These are phyloP conservation scores for Plasmopara muralis DNA, from an alignment of 352 stramenopile species.

Conservation along the genomic window DNA sequence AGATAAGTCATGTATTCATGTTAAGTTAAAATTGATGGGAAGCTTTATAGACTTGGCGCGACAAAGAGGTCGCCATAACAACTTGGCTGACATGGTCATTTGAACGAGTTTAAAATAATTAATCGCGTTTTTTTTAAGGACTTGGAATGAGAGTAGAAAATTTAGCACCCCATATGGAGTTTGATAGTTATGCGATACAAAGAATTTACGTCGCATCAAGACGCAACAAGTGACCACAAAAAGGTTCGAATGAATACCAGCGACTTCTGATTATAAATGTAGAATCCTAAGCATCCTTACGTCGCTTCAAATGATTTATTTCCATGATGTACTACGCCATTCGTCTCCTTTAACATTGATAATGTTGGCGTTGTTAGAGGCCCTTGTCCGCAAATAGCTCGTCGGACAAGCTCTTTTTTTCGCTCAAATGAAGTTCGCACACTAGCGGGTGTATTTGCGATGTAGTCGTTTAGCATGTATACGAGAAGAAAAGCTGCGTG, in stretches of 20 bases:
- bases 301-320: conserved; percentile 19
- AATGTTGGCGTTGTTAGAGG: conserved; percentile 4
- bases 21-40: conserved; percentile 2
- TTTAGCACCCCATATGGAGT: too few relatives aligned
- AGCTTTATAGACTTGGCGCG: not conserved
- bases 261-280: conserved; percentile 9
- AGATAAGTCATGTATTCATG: conserved; percentile 6
- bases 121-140: too few relatives aligned
- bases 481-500: conserved; percentile 67
- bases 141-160: too few relatives aligned
- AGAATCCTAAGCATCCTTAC: conserved; percentile 12
- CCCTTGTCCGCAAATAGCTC: conserved; percentile 69
- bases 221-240: too few relatives aligned
- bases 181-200: too few relatives aligned
- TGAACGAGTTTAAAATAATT: not conserved
- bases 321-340: conserved; percentile 15
- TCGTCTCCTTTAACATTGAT: conserved; percentile 8
- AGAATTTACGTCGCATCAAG: too few relatives aligned
- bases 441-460: conserved; percentile 66
- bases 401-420: conserved; percentile 80
- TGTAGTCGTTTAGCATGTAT: conserved; percentile 76
- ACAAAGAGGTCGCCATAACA: not conserved
- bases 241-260: too few relatives aligned
- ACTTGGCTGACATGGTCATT: conserved; percentile 1
- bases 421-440: conserved; percentile 76